phyloP scores from a whole-genome alignment of 768 basidiomycete species.

The Suillus lakei region DNA sequence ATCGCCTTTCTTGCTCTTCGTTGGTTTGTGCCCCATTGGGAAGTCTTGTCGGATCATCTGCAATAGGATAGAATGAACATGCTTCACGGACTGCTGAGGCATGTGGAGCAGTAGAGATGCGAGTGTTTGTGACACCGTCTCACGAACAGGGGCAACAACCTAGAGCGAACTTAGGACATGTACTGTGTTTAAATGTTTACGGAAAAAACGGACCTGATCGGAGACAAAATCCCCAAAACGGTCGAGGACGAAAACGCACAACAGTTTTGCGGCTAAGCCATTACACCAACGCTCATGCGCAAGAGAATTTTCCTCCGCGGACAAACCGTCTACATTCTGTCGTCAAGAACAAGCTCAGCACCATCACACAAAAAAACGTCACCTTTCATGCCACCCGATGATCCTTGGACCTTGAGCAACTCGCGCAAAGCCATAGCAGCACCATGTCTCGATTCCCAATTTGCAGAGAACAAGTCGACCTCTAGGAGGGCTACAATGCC shows the following conservation, averaged over 20 bases:
- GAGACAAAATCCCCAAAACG: slow-evolving; percentile 98
- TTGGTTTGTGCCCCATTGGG: slow-evolving; percentile 44
- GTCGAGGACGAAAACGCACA: slow-evolving; percentile 91
- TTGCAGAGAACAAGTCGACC: slow-evolving; percentile 80
- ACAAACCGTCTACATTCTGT: slow-evolving; percentile 50
- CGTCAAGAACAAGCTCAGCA: slow-evolving; percentile 1
- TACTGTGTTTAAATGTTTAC: background rate
- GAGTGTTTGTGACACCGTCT: slow-evolving; percentile 93
- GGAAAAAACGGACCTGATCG: slow-evolving; percentile 63
- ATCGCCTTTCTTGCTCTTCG: slow-evolving; percentile 40
- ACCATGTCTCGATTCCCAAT: slow-evolving; percentile 96
- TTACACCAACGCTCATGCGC: slow-evolving; percentile 91
- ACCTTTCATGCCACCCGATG: slow-evolving; percentile 84
- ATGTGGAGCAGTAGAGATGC: slow-evolving; percentile 89
- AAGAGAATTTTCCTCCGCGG: slow-evolving; percentile 60
- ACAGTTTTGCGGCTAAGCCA: slow-evolving; percentile 79
- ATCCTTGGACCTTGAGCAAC: slow-evolving; percentile 82
- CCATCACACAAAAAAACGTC: slow-evolving; percentile 10
- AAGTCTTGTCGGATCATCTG: slow-evolving; percentile 96
- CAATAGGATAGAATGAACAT: slow-evolving; percentile 83
- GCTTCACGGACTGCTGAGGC: slow-evolving; percentile 76
- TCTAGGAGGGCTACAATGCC: slow-evolving; percentile 79
- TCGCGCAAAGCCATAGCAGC: slow-evolving; percentile 91
- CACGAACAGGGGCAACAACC: slow-evolving; percentile 96
- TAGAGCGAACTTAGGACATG: slow-evolving; percentile 24